These are phyloP conservation scores for Penicillium sp. DNA, from an alignment of 2,329 filamentous ascomycete genomes.

Conservation along the genomic window DNA sequence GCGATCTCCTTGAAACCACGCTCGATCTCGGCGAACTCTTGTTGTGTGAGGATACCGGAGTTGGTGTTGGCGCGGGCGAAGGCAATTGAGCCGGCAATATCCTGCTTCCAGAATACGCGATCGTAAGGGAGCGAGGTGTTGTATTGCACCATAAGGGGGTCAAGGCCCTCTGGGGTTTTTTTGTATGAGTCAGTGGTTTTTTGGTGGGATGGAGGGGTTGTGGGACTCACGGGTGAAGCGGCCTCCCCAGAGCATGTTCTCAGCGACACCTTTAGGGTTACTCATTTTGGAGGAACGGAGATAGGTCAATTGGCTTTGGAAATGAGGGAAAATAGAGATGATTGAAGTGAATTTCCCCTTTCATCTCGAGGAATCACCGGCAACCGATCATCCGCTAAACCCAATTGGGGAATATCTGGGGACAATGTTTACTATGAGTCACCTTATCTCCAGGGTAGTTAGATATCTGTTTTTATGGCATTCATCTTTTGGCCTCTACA, in stretches of 20 bases:
- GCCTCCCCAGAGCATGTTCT: slow-evolving; percentile 60
- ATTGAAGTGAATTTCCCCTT: slow-evolving; percentile 7
- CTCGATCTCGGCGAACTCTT: slow-evolving; percentile 74
- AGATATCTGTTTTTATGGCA: too few relatives aligned
- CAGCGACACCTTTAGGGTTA: slow-evolving; percentile 38
- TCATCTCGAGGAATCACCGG: slow-evolving; percentile 4
- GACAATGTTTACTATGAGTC: slow-evolving; percentile 3
- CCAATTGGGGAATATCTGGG: slow-evolving; percentile 13
- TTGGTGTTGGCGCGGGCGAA: slow-evolving; percentile 78
- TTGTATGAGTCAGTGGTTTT: slow-evolving; percentile 20
- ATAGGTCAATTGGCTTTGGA: slow-evolving; percentile 14
- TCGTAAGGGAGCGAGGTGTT: slow-evolving; percentile 81
- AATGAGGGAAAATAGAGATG: slow-evolving; percentile 4
- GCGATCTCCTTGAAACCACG: slow-evolving; percentile 61
- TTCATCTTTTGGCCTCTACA: too few relatives aligned
- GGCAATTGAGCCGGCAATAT: slow-evolving; percentile 76
- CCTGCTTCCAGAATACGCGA: slow-evolving; percentile 72
- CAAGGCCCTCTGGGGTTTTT: slow-evolving; percentile 63
- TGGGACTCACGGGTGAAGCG: slow-evolving; percentile 55
- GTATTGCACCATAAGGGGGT: slow-evolving; percentile 82
- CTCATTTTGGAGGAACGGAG: slow-evolving; percentile 31
- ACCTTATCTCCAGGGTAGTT: background rate
- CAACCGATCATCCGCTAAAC: slow-evolving; percentile 15
- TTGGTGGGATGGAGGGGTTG: slow-evolving; percentile 9
- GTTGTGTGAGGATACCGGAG: slow-evolving; percentile 67